phyloP scores from a whole-genome alignment of 768 basidiomycete species.

The Pleurotus giganteus region DNA sequence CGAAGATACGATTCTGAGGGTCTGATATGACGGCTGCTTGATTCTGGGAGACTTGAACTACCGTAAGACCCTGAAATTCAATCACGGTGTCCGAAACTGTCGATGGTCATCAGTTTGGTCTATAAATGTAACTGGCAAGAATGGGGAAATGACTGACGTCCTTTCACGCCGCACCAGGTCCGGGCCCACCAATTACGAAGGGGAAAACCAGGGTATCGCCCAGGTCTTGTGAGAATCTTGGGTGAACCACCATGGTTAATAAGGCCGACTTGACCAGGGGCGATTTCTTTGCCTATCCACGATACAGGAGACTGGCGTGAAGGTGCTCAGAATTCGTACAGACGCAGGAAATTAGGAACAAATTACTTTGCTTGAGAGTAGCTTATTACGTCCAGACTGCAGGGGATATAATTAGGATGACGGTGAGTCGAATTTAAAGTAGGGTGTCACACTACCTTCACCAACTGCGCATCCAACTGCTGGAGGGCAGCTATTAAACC shows the following conservation, averaged over 20 bases:
- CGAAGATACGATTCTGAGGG: slow-evolving; percentile 70
- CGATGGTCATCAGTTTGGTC: neutral
- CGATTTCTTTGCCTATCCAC: slow-evolving; percentile 72
- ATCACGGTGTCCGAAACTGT: slow-evolving; percentile 81
- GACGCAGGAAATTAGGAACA: neutral
- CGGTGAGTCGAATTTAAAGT: slow-evolving; percentile 8
- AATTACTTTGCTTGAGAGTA: slow-evolving; percentile 63
- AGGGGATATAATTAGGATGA: slow-evolving; percentile 1
- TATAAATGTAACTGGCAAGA: neutral
- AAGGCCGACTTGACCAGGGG: slow-evolving; percentile 69
- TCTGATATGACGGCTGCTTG: slow-evolving; percentile 76
- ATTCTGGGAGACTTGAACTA: slow-evolving; percentile 89
- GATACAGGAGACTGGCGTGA: slow-evolving; percentile 48
- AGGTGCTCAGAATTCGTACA: neutral
- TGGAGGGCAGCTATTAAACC: slow-evolving; percentile 69
- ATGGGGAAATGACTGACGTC: slow-evolving; percentile 45
- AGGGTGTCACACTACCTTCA: slow-evolving; percentile 31
- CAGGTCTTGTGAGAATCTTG: slow-evolving; percentile 70
- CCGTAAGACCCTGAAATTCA: slow-evolving; percentile 73
- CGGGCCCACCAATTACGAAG: slow-evolving; percentile 86
- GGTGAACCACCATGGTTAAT: slow-evolving; percentile 84
- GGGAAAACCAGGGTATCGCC: slow-evolving; percentile 75
- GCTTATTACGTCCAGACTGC: slow-evolving; percentile 52
- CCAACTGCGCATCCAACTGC: slow-evolving; percentile 64
- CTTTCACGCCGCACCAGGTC: slow-evolving; percentile 64